Evolutionary conservation across 164 flowering plant species (phyloP).

Genomic region (Piper betle): DNA sequence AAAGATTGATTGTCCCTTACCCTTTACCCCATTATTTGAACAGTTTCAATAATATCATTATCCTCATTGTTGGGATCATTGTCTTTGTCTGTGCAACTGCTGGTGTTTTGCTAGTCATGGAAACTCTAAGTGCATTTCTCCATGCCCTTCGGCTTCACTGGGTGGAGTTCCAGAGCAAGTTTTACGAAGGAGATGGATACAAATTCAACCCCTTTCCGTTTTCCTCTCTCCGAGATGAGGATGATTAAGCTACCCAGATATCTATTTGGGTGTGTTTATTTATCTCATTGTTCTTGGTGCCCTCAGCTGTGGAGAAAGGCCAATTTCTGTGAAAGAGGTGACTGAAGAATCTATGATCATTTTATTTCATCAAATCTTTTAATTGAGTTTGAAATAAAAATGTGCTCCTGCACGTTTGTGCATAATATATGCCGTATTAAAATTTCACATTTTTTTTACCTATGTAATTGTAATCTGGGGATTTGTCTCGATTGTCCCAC

Average conservation of each 20-base stretch:
- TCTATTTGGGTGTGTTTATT: too few relatives aligned
- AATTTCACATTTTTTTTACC: too few relatives aligned
- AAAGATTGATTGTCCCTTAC: background rate
- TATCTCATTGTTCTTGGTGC: too few relatives aligned
- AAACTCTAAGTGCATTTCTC: constrained; percentile 91
- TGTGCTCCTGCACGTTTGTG: too few relatives aligned
- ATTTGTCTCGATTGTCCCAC: too few relatives aligned
- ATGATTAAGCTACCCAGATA: constrained; percentile 28
- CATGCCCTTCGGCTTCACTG: constrained; percentile 97
- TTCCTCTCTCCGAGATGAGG: constrained; percentile 38
- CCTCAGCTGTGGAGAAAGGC: too few relatives aligned
- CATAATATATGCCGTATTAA: too few relatives aligned
- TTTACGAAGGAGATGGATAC: constrained; percentile 97
- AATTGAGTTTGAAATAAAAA: too few relatives aligned
- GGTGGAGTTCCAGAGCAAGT: constrained; percentile 97
- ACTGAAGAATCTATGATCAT: too few relatives aligned
- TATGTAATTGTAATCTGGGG: too few relatives aligned
- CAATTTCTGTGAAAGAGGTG: too few relatives aligned
- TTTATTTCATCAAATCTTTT: too few relatives aligned
- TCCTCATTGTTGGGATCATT: constrained; percentile 62
- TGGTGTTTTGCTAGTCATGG: constrained; percentile 95
- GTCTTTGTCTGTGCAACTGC: constrained; percentile 81
- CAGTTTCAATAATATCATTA: constrained; percentile 81
- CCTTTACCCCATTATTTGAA: background rate
- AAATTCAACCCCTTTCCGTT: constrained; percentile 76